Conservation (phyloP, 192 early-diverging fungal species). For the Entophlyctis luteolus region DNA sequence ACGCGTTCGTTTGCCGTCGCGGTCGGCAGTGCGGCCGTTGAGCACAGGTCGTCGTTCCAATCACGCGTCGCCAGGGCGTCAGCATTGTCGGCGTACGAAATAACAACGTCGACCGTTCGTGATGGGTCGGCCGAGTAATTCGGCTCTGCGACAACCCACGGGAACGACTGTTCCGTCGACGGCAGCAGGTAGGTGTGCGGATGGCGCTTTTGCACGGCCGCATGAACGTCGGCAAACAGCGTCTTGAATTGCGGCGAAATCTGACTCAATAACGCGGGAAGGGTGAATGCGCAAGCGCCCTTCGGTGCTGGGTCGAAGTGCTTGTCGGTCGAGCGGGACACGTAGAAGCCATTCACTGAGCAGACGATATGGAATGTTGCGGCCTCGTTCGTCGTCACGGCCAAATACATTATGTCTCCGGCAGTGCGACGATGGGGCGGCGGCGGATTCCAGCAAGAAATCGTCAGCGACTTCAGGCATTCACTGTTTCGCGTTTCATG, state of each 20-base stretch:
- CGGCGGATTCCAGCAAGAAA: conserved; percentile 94
- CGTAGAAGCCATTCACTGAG: conserved; percentile 78
- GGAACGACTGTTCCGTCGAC: conserved; percentile 63
- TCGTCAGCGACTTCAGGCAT: conserved; percentile 58
- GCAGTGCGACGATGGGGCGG: conserved; percentile 65
- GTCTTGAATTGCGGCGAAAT: conserved; percentile 61
- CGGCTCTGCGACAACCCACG: conserved; percentile 71
- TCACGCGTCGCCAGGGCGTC: conserved; percentile 69
- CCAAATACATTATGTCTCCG: conserved; percentile 88
- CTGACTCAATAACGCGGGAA: conserved; percentile 30
- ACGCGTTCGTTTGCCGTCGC: conserved; percentile 75
- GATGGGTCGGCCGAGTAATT: conserved; percentile 57
- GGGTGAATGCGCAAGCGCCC: conserved; percentile 29
- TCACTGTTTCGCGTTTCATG: conserved; percentile 29
- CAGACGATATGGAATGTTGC: conserved; percentile 83
- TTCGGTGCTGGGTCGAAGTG: conserved; percentile 36
- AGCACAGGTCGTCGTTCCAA: conserved; percentile 97
- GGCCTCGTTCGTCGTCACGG: conserved; percentile 80
- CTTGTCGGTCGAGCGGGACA: conserved; percentile 70
- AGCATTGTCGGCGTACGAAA: conserved; percentile 50
- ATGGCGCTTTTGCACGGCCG: conserved; percentile 60
- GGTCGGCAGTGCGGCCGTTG: conserved; percentile 78
- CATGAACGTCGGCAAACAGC: conserved; percentile 64
- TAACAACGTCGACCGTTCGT: conserved; percentile 61
- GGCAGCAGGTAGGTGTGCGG: conserved; percentile 75